A percentile compares a stretch with the other conserved stretches of the same genome.
These are phyloP conservation scores for Monilinia vaccinii-corymbosi DNA, from an alignment of 2,329 filamentous ascomycete genomes.

Conservation along the genomic window DNA sequence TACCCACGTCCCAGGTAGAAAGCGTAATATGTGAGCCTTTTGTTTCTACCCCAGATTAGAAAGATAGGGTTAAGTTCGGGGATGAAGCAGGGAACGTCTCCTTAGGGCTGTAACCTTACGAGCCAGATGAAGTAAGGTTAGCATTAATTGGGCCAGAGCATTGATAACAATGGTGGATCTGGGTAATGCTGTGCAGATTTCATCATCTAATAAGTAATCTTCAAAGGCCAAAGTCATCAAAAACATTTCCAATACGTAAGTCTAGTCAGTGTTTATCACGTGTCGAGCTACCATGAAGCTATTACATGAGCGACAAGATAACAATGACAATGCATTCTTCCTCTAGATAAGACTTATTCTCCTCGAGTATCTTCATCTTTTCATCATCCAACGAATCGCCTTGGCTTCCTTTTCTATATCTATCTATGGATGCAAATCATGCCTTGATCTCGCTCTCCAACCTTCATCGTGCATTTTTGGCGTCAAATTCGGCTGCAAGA, in stretches of 20 bases:
- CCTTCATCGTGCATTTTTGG: not conserved
- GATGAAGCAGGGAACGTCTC: not conserved
- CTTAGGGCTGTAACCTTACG: not conserved
- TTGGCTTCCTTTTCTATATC: not conserved
- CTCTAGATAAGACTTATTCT: constrained; percentile 9
- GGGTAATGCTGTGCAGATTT: not conserved
- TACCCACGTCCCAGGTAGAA: constrained; percentile 32
- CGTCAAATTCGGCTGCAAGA: not conserved
- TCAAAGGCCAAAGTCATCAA: not conserved
- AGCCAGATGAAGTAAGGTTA: not conserved
- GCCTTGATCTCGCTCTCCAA: not conserved
- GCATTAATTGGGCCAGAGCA: not conserved
- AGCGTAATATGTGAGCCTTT: constrained; percentile 33
- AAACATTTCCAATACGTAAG: not conserved
- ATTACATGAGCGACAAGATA: constrained; percentile 11
- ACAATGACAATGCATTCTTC: not conserved
- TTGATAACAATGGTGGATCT: not conserved
- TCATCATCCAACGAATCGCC: not conserved
- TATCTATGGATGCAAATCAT: not conserved
- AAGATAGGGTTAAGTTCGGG: not conserved
- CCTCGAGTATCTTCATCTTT: not conserved
- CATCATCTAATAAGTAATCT: not conserved
- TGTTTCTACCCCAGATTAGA: constrained; percentile 6
- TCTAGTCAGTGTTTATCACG: not conserved
- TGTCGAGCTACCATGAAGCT: constrained; percentile 4